Conservation (phyloP, 1,284 basidiomycete species). For the Cryptococcus deneoformans region DNA sequence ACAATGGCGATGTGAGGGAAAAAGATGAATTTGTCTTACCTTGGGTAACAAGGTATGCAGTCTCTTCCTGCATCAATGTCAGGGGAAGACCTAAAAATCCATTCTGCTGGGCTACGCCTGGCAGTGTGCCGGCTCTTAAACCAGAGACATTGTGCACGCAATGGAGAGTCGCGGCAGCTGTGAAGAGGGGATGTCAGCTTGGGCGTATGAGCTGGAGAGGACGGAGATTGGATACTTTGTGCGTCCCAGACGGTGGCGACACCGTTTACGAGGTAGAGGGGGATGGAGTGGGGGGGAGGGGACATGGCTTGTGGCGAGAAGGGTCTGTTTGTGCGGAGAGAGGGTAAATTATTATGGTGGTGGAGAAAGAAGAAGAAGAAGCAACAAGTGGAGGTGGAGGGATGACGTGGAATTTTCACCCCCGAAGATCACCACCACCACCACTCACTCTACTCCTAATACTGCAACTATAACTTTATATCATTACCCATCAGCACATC, state of each 20-base stretch:
- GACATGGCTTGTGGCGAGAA: too few relatives aligned
- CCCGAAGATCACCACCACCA: too few relatives aligned
- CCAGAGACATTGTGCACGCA: slow-evolving; percentile 80
- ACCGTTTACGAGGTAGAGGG: slow-evolving; percentile 43
- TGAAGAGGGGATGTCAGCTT: not conserved
- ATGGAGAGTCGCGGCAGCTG: slow-evolving; percentile 71
- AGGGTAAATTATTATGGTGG: too few relatives aligned
- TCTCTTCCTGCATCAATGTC: slow-evolving; percentile 87
- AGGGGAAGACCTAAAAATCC: slow-evolving; percentile 91
- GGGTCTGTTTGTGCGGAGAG: too few relatives aligned
- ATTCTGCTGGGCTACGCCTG: slow-evolving; percentile 95
- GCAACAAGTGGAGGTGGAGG: too few relatives aligned
- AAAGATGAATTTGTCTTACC: slow-evolving; percentile 52
- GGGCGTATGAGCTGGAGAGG: slow-evolving; percentile 5
- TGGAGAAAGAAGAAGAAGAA: too few relatives aligned
- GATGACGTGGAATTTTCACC: too few relatives aligned
- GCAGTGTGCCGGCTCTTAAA: slow-evolving; percentile 82
- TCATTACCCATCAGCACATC: not conserved
- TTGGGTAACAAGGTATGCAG: slow-evolving; percentile 76
- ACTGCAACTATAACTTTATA: too few relatives aligned
- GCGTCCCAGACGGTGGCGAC: slow-evolving; percentile 50
- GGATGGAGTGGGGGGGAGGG: slow-evolving; percentile 20
- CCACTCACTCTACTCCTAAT: too few relatives aligned
- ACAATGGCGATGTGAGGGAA: not conserved
- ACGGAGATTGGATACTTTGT: slow-evolving; percentile 24